phyloP scores from a whole-genome alignment of 2,329 filamentous ascomycete genomes.

The Fusarium sp. region DNA sequence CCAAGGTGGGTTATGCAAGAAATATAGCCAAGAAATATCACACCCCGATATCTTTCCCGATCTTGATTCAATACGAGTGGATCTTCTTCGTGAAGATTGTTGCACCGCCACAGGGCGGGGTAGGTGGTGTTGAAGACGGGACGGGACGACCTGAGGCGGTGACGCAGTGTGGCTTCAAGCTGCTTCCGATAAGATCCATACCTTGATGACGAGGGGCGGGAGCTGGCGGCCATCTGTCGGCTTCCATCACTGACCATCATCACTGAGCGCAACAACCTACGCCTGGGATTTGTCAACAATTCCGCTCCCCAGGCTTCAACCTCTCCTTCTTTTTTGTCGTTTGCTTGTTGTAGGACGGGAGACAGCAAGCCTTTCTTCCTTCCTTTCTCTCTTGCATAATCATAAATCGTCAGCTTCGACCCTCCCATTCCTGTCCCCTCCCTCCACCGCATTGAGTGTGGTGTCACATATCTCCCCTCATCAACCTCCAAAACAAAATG shows the following conservation, averaged over 20 bases:
- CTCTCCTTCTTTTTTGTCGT: constrained; percentile 18
- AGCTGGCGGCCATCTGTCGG: constrained; percentile 42
- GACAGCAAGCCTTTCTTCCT: constrained; percentile 29
- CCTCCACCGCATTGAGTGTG: constrained; percentile 25
- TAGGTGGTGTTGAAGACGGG: constrained; percentile 29
- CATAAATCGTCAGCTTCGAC: constrained; percentile 15
- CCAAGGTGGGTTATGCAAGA: too few relatives aligned
- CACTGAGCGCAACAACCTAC: constrained; percentile 3
- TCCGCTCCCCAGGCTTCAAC: constrained; percentile 26
- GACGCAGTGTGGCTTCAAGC: constrained; percentile 50
- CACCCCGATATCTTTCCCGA: too few relatives aligned
- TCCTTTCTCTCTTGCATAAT: constrained; percentile 21
- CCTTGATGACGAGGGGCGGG: constrained; percentile 15
- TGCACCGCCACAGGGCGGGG: constrained; percentile 34
- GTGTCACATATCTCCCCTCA: constrained; percentile 29
- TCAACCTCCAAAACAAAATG: constrained; percentile 64
- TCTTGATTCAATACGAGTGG: too few relatives aligned
- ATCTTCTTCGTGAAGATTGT: too few relatives aligned
- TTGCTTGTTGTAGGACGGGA: constrained; percentile 17
- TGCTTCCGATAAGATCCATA: neutral
- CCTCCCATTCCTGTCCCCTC: constrained; percentile 6
- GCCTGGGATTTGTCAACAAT: constrained; percentile 20
- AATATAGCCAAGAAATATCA: too few relatives aligned
- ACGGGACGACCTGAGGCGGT: constrained; percentile 11
- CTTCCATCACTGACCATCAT: constrained; percentile 51